These are phyloP conservation scores for Sparassis latifolia DNA, from an alignment of 1,284 basidiomycete genomes.

Conservation along the genomic window DNA sequence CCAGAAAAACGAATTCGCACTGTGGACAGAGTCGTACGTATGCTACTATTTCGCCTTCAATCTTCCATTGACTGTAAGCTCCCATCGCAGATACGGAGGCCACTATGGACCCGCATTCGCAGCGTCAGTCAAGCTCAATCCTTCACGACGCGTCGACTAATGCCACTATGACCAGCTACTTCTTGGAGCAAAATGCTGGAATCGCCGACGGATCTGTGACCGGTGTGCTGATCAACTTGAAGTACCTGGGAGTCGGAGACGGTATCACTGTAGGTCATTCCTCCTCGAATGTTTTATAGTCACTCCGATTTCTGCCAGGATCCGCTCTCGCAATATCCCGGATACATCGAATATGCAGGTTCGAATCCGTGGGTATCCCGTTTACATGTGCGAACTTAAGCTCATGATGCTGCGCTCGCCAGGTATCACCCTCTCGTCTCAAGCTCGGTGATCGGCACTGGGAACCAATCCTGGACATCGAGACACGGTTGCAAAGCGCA, in stretches of 20 bases:
- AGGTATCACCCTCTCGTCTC: conserved; percentile 47
- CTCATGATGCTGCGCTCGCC: neutral
- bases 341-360: conserved; percentile 47
- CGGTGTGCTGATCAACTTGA: conserved; percentile 51
- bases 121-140: too few relatives aligned
- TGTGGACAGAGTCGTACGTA: conserved; percentile 56
- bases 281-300: neutral
- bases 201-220: conserved; percentile 42
- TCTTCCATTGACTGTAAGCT: neutral
- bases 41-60: too few relatives aligned
- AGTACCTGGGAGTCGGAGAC: conserved; percentile 56
- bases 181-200: conserved; percentile 54
- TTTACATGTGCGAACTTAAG: neutral
- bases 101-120: conserved; percentile 60
- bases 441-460: conserved; percentile 29
- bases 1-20: conserved; percentile 42
- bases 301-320: conserved; percentile 30
- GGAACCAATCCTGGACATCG: conserved; percentile 38
- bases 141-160: too few relatives aligned
- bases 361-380: conserved; percentile 34
- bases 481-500: conserved; percentile 43
- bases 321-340: conserved; percentile 51
- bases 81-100: conserved; percentile 42
- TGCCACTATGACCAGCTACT: conserved; percentile 30
- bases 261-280: conserved; percentile 45